A percentile compares a stretch with the other conserved stretches of the same genome.
Conservation (phyloP, 768 basidiomycete genomes). For the Russula sp. region DNA sequence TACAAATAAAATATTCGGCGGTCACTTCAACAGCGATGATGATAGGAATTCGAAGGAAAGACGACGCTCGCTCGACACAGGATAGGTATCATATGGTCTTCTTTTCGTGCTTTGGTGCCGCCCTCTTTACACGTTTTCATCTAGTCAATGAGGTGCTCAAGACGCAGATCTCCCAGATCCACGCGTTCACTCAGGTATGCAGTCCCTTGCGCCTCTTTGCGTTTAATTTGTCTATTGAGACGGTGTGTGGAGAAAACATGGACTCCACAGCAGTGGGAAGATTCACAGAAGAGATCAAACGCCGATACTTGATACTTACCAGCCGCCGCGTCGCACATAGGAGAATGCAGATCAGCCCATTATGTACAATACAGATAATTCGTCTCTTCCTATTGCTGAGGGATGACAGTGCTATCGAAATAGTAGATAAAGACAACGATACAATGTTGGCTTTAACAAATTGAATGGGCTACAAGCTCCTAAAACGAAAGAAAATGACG, state of each 20-base stretch:
- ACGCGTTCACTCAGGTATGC: slow-evolving; percentile 81
- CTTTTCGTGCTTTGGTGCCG: not conserved
- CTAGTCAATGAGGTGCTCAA: slow-evolving; percentile 75
- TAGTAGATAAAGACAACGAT: not conserved
- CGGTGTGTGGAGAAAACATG: slow-evolving; percentile 51
- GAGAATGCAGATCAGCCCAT: not conserved
- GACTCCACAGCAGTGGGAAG: slow-evolving; percentile 60
- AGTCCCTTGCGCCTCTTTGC: not conserved
- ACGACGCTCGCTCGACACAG: slow-evolving; percentile 71
- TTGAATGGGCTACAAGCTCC: not conserved
- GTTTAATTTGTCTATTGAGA: not conserved
- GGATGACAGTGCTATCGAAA: not conserved
- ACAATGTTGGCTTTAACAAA: not conserved
- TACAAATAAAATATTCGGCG: not conserved
- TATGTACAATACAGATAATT: not conserved
- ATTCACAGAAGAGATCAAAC: slow-evolving; percentile 31
- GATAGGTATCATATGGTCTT: slow-evolving; percentile 39
- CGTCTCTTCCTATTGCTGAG: not conserved
- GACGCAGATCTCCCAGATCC: slow-evolving; percentile 68
- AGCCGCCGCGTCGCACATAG: not conserved
- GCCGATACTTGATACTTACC: not conserved
- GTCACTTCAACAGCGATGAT: not conserved
- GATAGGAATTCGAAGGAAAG: slow-evolving; percentile 70
- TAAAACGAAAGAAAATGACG: not conserved
- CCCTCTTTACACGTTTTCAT: not conserved